A percentile compares a stretch with the other conserved stretches of the same genome.
These are phyloP conservation scores for Flueggea neowawraea DNA, from an alignment of 441 rosid genomes.

Conservation along the genomic window DNA sequence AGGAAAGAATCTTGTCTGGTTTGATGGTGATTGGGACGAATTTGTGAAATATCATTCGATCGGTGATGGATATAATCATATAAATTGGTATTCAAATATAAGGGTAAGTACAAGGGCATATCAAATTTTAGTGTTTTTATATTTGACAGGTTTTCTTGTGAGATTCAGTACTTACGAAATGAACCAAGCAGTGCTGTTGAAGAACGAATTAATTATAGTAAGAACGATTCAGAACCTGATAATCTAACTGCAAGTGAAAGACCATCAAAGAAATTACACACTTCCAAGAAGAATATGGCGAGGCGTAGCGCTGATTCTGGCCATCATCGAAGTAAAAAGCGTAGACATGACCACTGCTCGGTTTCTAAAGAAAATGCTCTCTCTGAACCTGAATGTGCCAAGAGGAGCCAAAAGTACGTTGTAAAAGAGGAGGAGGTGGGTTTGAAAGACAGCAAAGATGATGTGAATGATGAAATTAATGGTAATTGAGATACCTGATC, in stretches of 20 bases:
- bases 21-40: conserved; percentile 24
- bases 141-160: conserved; percentile 17
- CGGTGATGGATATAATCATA: conserved; percentile 6
- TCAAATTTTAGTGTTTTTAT: conserved; percentile 19
- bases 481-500: neutral
- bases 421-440: no score
- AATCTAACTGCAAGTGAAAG: neutral
- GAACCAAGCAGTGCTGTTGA: neutral
- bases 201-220: neutral
- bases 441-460: no score
- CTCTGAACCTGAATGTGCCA: no score
- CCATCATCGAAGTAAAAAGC: no score
- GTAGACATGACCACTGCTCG: no score
- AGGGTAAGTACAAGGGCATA: neutral
- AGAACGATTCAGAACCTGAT: neutral
- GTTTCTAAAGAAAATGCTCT: no score
- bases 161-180: conserved; percentile 11
- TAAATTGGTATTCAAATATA: conserved; percentile 25
- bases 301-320: no score
- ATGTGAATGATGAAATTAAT: no score
- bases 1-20: conserved; percentile 13
- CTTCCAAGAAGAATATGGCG: no score
- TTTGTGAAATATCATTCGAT: conserved; percentile 25
- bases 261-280: no score
- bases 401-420: no score